Evolutionary conservation across 2,329 filamentous ascomycete genomes (phyloP), one percentile per base, ranked within the genome.

Genomic region (Trematosphaeria pertusa): DNA sequence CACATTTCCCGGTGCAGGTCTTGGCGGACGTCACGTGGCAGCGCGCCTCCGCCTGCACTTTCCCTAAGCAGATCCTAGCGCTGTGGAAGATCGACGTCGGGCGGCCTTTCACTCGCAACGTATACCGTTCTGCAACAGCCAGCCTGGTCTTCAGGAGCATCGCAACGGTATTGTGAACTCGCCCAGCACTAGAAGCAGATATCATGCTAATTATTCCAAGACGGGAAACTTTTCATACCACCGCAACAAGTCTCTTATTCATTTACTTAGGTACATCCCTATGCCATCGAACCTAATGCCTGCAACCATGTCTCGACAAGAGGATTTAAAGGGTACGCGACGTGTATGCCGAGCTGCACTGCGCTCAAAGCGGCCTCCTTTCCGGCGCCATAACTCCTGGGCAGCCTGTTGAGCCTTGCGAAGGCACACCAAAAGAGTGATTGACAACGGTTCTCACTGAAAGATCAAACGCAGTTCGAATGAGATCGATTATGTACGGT

Each of bases 221-320:
- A n/a, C n/a, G n/a, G n/a, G n/a, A n/a, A n/a, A n/a, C n/a, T n/a
- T n/a, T n/a, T n/a, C n/a, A n/a, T 12, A 20, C 15, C 17, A 18
- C 18, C 35, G 21, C 7, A 11, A 37, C 19, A 24, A 32, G 37
- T 50, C 50, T 48, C 35, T 41, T 54, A 52, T 52, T 48, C 49
- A 38, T 52, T 44, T 54, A 61, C 43, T 46, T 62, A 58, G 50
- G 55, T 52, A 53, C 54, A 28, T 47, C 47, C 45, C 52, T 43
- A 37, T 46, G 12, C 21, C 33, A 19, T 17, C 17, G 26, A 37
- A 48, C 49, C 54, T 47, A 55, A 56, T 56, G 46, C 49, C 50
- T 44, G 47, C 34, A 42, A 41, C 45, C 41, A 54, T 54, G 48
- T 42, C 34, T 44, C 37, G 42, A 47, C 39, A 45, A 56, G n/a